Evolutionary conservation across 768 basidiomycete species (phyloP).

Genomic region (Leucocoprinus leucothites): DNA sequence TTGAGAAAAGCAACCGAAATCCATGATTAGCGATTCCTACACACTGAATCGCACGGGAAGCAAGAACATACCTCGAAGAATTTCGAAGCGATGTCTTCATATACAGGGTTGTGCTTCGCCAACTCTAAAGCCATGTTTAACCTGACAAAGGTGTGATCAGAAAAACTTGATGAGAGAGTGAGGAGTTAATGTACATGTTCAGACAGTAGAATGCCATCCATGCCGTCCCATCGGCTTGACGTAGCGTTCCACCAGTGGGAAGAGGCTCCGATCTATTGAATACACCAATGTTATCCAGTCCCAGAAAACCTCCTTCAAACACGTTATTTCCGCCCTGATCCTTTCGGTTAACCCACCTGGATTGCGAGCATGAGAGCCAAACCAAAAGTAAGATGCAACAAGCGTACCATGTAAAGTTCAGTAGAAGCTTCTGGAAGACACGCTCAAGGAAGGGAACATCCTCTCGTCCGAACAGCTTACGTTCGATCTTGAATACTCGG

Average conservation of each 20-base stretch:
- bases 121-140: conserved; percentile 96
- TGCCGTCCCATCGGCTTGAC: conserved; percentile 97
- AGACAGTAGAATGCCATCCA: conserved; percentile 99
- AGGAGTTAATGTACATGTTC: conserved; percentile 67
- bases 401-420: conserved; percentile 92
- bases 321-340: conserved; percentile 93
- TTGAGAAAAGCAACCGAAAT: conserved; percentile 19
- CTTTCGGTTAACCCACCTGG: conserved; percentile 98
- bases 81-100: conserved; percentile 99
- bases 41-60: conserved; percentile 26
- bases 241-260: conserved; percentile 89
- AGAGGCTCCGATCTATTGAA: conserved; percentile 98
- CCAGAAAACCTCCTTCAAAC: conserved; percentile 98
- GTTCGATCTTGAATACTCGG: conserved; percentile 98
- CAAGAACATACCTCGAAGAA: conserved; percentile 72
- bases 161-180: neutral
- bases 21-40: conserved; percentile 98
- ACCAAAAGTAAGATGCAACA: neutral
- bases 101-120: conserved; percentile 95
- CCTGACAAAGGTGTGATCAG: conserved; percentile 39
- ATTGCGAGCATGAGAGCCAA: neutral
- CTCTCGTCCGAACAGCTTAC: conserved; percentile 89
- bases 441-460: conserved; percentile 93
- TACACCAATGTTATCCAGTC: conserved; percentile 95
- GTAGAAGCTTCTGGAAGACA: conserved; percentile 94